Base-by-base conservation (phyloP, 2,329 filamentous ascomycete genomes). In the Talaromyces albobiverticillius region DNA sequence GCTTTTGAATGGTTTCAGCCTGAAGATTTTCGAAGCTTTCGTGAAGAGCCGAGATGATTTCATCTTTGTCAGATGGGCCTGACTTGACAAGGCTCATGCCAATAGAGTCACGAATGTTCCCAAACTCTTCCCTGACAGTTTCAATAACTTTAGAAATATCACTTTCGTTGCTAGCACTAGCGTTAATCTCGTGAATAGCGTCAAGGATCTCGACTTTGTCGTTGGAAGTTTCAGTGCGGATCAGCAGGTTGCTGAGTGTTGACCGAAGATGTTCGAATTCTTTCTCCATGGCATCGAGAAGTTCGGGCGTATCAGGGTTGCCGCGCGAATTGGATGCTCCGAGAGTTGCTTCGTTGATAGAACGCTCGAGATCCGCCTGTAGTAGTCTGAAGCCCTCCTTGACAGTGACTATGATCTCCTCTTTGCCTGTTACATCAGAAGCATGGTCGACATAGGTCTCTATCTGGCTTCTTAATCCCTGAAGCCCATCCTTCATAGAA, bases 191-290 rank as follows among this genome's bases (percentile, higher is more conserved):
- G 47, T 82, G 78, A 38, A 86, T 80, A 4, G 79, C 80, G 59
- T 86, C 82, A 2, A 86, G 68, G 32, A 87, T 77, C 58, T 86
- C 83, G 51, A 81, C 82, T 63, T 85, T 85, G 59, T 84, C 78
- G 20, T 71, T 72, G 0, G 76, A 69, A n/a, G 77, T 73, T 46
- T 81, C 78, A n/a, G 73, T 79, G 8, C 84, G 84, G 6, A 88
- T 76, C 60, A 89, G 78, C 1, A 85, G 82, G 8, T 81, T 84
- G 67, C 90, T 88, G 47, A 96, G 82, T 0, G 88, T 82, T 16
- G 91, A 87, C 23, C 90, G 86, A 7, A 96, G 80, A 51, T 90
- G 86, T 59, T 94, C 89, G 47, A 95, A 88, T 64, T 95, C 90
- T 38, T 85, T 84, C 66, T 88, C 88, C 69, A 95, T 85, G 48